Percentiles rank a stretch among this genome's conserved stretches.
Conservation (phyloP, 768 basidiomycete genomes). For the Pleurotus tuber-regium region DNA sequence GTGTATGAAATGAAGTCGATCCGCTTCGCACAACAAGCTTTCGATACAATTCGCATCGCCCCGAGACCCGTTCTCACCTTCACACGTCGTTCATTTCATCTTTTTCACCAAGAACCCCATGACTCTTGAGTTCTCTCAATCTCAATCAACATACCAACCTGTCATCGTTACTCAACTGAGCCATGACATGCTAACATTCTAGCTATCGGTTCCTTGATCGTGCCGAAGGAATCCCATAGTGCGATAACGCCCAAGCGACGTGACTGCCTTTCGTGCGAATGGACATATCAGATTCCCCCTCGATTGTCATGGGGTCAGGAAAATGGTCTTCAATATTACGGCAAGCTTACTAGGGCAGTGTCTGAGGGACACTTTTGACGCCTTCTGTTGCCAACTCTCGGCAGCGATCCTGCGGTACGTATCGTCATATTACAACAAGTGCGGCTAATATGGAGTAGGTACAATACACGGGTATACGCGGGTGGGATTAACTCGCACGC, state of each 20-base stretch:
- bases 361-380: not conserved
- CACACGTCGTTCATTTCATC: not conserved
- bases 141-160: not conserved
- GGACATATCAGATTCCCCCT: not conserved
- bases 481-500: not conserved
- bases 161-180: no score
- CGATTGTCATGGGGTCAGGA: constrained; percentile 6
- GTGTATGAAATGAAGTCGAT: no score
- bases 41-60: constrained; percentile 1
- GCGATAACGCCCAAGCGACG: not conserved
- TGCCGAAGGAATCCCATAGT: not conserved
- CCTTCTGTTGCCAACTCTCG: not conserved
- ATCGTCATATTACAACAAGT: not conserved
- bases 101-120: not conserved
- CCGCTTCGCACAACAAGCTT: not conserved
- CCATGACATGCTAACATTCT: not conserved
- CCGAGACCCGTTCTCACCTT: no score
- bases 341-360: not conserved
- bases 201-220: no score
- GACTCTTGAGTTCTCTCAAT: not conserved
- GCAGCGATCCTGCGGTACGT: not conserved
- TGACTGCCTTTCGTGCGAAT: constrained; percentile 2
- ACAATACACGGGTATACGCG: constrained; percentile 10
- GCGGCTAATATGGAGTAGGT: not conserved
- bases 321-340: constrained; percentile 4